Percentiles rank a stretch among this genome's conserved stretches.
Evolutionary conservation across 1,284 basidiomycete species (phyloP).

Genomic region (Agaricales sp.): DNA sequence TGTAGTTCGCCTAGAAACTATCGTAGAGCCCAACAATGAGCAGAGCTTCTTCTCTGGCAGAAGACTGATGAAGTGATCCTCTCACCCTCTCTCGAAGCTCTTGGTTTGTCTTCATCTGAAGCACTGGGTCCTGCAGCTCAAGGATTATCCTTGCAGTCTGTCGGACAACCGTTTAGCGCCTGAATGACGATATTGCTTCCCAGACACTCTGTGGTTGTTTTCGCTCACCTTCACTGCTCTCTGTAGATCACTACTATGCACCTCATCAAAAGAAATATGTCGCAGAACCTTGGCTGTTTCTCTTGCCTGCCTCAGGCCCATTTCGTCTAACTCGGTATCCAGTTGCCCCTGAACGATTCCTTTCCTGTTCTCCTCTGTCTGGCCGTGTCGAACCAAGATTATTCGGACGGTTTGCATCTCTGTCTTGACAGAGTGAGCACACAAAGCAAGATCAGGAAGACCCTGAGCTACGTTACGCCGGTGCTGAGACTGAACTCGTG

Average conservation of each 20-base stretch:
- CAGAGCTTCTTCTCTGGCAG: conserved; percentile 5
- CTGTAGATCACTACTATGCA: conserved; percentile 56
- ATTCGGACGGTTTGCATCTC: conserved; percentile 26
- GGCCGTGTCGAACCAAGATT: conserved; percentile 66
- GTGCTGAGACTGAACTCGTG: too few relatives aligned
- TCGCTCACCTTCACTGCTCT: conserved; percentile 45
- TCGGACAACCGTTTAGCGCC: neutral
- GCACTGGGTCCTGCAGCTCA: conserved; percentile 34
- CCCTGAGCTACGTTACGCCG: neutral
- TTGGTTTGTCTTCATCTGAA: conserved; percentile 29
- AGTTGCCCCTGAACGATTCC: conserved; percentile 62
- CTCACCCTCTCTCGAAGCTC: conserved; percentile 54
- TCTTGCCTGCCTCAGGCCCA: conserved; percentile 45
- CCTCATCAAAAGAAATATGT: conserved; percentile 37
- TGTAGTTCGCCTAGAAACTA: conserved; percentile 60
- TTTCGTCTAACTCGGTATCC: conserved; percentile 52
- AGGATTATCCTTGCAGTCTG: conserved; percentile 61
- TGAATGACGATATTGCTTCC: neutral
- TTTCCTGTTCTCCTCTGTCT: conserved; percentile 55
- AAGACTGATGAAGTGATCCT: conserved; percentile 13
- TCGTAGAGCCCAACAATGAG: conserved; percentile 3
- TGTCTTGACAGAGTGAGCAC: neutral
- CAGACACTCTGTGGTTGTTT: neutral
- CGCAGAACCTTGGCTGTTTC: conserved; percentile 42
- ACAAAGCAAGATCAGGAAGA: neutral